phyloP scores from a whole-genome alignment of 2,329 filamentous ascomycete species.

The Aspergillus aculeatinus region DNA sequence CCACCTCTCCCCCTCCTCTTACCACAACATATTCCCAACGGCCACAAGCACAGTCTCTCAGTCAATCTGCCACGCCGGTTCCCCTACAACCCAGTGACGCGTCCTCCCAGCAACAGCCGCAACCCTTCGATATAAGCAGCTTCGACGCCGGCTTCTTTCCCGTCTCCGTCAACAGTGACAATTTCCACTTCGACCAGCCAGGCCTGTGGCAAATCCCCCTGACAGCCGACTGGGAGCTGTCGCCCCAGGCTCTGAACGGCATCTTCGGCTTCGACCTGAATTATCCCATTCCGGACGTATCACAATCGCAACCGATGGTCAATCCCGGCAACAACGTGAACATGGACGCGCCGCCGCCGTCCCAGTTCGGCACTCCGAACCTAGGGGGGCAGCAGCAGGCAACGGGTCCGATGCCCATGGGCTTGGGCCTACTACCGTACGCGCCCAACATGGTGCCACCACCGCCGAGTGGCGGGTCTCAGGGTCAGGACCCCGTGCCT shows the following conservation, averaged over 20 bases:
- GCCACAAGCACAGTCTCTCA: neutral
- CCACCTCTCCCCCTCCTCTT: constrained; percentile 1
- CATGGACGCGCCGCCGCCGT: neutral
- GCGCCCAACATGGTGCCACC: neutral
- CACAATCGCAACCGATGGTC: neutral
- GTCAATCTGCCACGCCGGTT: neutral
- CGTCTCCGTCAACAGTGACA: constrained; percentile 9
- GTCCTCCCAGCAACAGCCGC: neutral
- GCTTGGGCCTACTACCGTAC: neutral
- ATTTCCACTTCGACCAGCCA: constrained; percentile 22
- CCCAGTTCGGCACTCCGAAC: neutral
- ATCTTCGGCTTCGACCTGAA: constrained; percentile 19
- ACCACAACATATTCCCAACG: neutral
- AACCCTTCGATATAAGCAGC: neutral
- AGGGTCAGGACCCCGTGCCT: neutral
- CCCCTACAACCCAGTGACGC: neutral
- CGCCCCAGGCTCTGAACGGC: constrained; percentile 26
- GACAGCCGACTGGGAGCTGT: constrained; percentile 76
- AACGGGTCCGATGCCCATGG: neutral
- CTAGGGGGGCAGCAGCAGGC: neutral
- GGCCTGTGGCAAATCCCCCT: constrained; percentile 91
- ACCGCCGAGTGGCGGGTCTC: neutral
- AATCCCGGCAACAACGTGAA: neutral
- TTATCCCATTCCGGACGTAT: constrained; percentile 5
- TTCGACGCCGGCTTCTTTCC: constrained; percentile 1